phyloP scores from a whole-genome alignment of 257 asterid genomes.

The Nicotiana otophora region DNA sequence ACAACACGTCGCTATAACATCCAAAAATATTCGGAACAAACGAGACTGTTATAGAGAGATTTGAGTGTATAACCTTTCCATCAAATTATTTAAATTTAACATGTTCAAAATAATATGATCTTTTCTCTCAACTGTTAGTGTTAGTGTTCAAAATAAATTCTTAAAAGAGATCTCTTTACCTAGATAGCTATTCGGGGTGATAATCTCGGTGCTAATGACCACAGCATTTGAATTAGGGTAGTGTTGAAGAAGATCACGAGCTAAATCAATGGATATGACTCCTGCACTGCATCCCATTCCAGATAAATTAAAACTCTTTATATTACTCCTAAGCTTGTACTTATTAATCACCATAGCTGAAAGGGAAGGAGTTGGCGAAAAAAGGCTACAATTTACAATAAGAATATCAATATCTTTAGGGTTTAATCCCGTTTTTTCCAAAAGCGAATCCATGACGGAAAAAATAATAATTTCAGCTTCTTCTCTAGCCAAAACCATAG shows the following conservation, averaged over 20 bases:
- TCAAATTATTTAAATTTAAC: too few species aligned
- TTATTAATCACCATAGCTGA: conserved; percentile 63
- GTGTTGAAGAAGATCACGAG: conserved; percentile 43
- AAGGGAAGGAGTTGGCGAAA: conserved; percentile 54
- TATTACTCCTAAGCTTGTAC: conserved; percentile 47
- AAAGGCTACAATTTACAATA: conserved; percentile 48
- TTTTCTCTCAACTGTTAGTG: too few species aligned
- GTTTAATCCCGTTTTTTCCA: conserved; percentile 32
- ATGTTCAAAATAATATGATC: too few species aligned
- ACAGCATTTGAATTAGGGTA: conserved; percentile 47
- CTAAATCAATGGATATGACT: conserved; percentile 47
- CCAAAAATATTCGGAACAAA: too few species aligned
- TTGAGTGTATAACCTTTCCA: too few species aligned
- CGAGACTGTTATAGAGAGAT: too few species aligned
- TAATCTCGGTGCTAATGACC: conserved; percentile 39
- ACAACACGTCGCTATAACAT: too few species aligned
- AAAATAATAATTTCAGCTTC: conserved; percentile 52
- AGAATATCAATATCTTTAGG: conserved; percentile 43
- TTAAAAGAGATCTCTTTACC: conserved; percentile 13
- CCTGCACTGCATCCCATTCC: conserved; percentile 76
- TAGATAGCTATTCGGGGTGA: conserved; percentile 18
- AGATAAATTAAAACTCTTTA: conserved; percentile 53
- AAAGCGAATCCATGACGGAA: conserved; percentile 45
- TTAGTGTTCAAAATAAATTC: too few species aligned
- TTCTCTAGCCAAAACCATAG: conserved; percentile 26